Percentiles rank a stretch among this genome's conserved stretches.
phyloP scores from a whole-genome alignment of 1,284 basidiomycete species.

The Coniferiporia weirii region DNA sequence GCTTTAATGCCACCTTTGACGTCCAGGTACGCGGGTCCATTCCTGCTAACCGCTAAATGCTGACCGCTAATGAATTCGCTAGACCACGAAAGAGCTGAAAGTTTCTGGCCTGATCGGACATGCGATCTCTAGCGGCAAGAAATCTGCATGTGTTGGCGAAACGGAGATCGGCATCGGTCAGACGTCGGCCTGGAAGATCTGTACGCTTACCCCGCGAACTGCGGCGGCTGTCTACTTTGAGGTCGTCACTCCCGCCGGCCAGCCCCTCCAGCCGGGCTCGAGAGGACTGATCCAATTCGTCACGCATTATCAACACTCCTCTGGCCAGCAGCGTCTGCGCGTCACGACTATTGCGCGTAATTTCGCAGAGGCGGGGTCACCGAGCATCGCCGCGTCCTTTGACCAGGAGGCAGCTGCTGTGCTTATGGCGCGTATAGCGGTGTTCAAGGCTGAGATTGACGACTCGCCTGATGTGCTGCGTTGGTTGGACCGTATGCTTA shows the following conservation, averaged over 20 bases:
- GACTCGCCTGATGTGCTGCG: conserved; percentile 95
- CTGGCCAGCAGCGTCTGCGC: conserved; percentile 89
- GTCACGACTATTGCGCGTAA: conserved; percentile 97
- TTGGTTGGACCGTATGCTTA: conserved; percentile 99
- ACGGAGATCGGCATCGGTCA: conserved; percentile 99
- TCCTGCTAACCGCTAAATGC: background rate
- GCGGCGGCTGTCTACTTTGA: conserved; percentile 97
- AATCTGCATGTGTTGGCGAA: conserved; percentile 95
- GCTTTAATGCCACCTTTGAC: conserved; percentile 98
- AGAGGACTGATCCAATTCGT: conserved; percentile 98
- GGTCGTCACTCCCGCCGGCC: conserved; percentile 97
- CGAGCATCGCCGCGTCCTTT: conserved; percentile 89
- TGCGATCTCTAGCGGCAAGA: conserved; percentile 95
- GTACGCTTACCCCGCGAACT: conserved; percentile 84
- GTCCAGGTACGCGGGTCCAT: conserved; percentile 63
- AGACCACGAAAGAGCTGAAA: conserved; percentile 98
- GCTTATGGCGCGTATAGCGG: conserved; percentile 97
- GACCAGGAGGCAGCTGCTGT: conserved; percentile 99
- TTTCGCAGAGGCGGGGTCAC: conserved; percentile 95
- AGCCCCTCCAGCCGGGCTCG: conserved; percentile 86
- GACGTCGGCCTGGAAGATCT: conserved; percentile 99
- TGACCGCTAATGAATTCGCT: conserved; percentile 9
- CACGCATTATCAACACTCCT: conserved; percentile 97
- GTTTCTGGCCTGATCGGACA: conserved; percentile 98
- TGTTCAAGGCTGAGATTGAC: conserved; percentile 99